A percentile compares a stretch with the other conserved stretches of the same genome.
Conservation (phyloP, 805 yeast genomes). For the Hanseniaspora nectarophila region DNA sequence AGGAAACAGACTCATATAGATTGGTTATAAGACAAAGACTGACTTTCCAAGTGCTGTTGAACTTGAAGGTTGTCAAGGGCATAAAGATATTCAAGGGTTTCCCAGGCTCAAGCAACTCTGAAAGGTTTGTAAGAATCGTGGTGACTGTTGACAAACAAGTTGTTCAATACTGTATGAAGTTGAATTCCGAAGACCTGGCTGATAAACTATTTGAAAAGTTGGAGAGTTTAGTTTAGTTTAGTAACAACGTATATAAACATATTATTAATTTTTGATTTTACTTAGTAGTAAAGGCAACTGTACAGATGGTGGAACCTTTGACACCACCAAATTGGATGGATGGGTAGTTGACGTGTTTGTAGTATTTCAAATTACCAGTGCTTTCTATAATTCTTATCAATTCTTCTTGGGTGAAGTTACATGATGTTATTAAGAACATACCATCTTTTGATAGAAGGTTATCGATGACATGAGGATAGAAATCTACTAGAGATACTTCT, state of each 20-base stretch:
- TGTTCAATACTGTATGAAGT: conserved; percentile 69
- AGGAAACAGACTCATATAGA: conserved; percentile 40
- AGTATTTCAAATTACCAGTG: conserved; percentile 36
- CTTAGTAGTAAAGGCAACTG: conserved; percentile 55
- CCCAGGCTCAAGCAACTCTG: conserved; percentile 72
- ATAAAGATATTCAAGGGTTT: conserved; percentile 65
- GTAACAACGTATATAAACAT: neutral
- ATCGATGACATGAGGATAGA: conserved; percentile 51
- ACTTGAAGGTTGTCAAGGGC: conserved; percentile 51
- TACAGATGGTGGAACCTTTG: conserved; percentile 77
- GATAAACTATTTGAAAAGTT: conserved; percentile 45
- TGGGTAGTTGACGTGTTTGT: conserved; percentile 66
- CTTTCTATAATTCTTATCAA: conserved; percentile 42
- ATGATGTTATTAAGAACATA: conserved; percentile 70
- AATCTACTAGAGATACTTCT: conserved; percentile 32
- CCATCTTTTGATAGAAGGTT: conserved; percentile 45
- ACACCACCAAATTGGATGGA: conserved; percentile 80
- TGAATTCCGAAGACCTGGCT: conserved; percentile 51
- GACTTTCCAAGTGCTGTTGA: conserved; percentile 66
- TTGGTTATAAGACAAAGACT: conserved; percentile 88
- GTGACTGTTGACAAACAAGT: conserved; percentile 55
- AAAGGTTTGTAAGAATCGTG: conserved; percentile 67
- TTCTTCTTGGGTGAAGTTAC: conserved; percentile 84
- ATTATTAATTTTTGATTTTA: neutral
- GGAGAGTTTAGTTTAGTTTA: conserved; percentile 23